Base-by-base conservation (phyloP, 1,139 yeast genomes). In the Yueomyces sp. region DNA sequence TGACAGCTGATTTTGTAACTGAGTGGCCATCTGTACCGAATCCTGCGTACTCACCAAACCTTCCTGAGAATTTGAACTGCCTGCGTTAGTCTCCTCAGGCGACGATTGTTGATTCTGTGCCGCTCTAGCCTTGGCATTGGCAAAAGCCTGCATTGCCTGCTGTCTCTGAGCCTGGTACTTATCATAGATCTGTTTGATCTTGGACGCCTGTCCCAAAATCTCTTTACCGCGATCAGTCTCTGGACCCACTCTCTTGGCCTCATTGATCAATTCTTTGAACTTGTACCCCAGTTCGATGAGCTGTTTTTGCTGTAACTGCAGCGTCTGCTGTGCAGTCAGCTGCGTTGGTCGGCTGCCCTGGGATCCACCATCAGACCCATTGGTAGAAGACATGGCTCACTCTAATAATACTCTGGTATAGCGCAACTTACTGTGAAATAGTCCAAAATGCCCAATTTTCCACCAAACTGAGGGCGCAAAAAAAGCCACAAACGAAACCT, bases 151-250 rank as follows among this genome's bases (percentile, higher is more conserved):
- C 28, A 27, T n/a, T 34, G 30, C 19, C 19, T 33, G 35, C 42
- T 56, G 60, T 42, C 55, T 51, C 40, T 54, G 57, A 37, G 49
- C 52, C 19, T 50, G 53, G 40, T 52, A 57, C 28, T 54, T 56
- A 30, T 58, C 62, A 44, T 58, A 59, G 8, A 56, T 46, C 3
- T 59, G 52, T 47, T 59, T 59, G 51, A 84, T 77, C 45, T 74
- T 74, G 44, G 82, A 82, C 2, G 91, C 93, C 47, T 76, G 78
- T 48, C 70, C 67, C 50, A 75, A 65, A 55, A 81, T 85, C 51
- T 73, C 78, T 56, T 75, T 76, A n/a, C 89, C 91, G 50, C 74
- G 78, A 0, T 75, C 79, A 5, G 83, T 73, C 41, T 77, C 79
- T 9, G 66, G 62, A 4, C 81, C 81, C 0, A 69, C 64, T 36